These are phyloP conservation scores for Exophiala alcalophila DNA, from an alignment of 2,329 filamentous ascomycete genomes.

Conservation along the genomic window DNA sequence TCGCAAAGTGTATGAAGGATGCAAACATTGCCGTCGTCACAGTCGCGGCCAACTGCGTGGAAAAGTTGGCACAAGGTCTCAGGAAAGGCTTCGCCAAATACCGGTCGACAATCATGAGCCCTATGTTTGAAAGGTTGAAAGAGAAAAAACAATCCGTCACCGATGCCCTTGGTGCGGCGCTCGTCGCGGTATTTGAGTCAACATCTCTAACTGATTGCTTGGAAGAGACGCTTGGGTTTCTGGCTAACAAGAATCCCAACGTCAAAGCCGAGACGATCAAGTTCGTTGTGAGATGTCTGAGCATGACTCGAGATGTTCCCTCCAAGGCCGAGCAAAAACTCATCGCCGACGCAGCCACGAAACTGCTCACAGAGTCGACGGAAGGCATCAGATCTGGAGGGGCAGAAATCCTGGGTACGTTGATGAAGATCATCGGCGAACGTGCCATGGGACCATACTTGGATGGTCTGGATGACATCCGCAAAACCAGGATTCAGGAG, in stretches of 20 bases:
- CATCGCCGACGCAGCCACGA: constrained; percentile 86
- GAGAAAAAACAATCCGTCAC: constrained; percentile 91
- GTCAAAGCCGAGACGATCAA: constrained; percentile 94
- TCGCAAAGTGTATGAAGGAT: constrained; percentile 98
- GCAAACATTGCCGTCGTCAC: constrained; percentile 94
- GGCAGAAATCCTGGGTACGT: constrained; percentile 84
- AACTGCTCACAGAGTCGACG: constrained; percentile 83
- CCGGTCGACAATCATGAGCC: constrained; percentile 72
- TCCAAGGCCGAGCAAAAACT: constrained; percentile 76
- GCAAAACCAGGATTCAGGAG: constrained; percentile 94
- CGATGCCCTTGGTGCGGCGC: constrained; percentile 79
- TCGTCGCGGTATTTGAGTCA: constrained; percentile 67
- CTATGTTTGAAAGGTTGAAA: constrained; percentile 93
- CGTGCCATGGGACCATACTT: constrained; percentile 90
- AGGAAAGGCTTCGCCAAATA: constrained; percentile 77
- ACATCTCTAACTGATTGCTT: constrained; percentile 79
- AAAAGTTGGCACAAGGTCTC: constrained; percentile 81
- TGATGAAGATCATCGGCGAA: constrained; percentile 99
- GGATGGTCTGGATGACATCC: constrained; percentile 90
- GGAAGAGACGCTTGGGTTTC: constrained; percentile 81
- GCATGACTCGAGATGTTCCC: constrained; percentile 78
- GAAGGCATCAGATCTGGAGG: constrained; percentile 82
- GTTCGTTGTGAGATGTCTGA: constrained; percentile 84
- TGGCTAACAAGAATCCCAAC: constrained; percentile 94
- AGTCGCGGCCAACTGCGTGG: constrained; percentile 88